phyloP scores from a whole-genome alignment of 129 eudicot species.

The Oenanthe sinensis region DNA sequence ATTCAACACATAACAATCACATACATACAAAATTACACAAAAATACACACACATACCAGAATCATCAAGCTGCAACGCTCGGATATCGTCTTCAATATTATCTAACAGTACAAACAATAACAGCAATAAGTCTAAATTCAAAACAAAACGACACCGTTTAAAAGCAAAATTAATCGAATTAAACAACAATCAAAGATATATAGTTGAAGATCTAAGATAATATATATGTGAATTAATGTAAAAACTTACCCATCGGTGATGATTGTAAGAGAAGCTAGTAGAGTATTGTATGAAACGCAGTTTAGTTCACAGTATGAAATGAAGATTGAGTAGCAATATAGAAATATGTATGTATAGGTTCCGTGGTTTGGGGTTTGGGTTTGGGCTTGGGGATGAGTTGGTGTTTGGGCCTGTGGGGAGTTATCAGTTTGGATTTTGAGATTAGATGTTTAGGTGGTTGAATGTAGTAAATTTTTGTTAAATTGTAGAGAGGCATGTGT shows the following conservation, averaged over 20 bases:
- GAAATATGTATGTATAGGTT: background rate
- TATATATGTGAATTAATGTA: background rate
- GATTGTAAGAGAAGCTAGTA: background rate
- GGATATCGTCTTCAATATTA: slow-evolving; percentile 65
- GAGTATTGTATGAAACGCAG: background rate
- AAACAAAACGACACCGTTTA: background rate
- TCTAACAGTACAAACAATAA: slow-evolving; percentile 23
- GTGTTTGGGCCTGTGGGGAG: background rate
- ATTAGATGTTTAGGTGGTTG: too few species aligned
- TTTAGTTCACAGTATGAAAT: background rate
- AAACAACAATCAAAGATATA: background rate
- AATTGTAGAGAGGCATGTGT: too few species aligned
- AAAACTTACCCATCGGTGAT: background rate
- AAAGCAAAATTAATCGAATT: background rate
- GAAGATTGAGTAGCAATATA: background rate
- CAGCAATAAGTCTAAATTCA: background rate
- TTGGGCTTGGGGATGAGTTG: background rate
- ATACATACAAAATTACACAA: background rate
- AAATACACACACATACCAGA: slow-evolving; percentile 33
- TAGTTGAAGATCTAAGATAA: background rate
- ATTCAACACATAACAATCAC: background rate
- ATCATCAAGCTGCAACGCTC: slow-evolving; percentile 89
- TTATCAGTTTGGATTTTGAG: too few species aligned
- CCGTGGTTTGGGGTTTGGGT: background rate
- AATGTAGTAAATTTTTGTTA: too few species aligned